A percentile compares a stretch with the other conserved stretches of the same genome.
Evolutionary conservation across 208 protist genomes (phyloP).

Genomic region (Borovskyia barvae): DNA sequence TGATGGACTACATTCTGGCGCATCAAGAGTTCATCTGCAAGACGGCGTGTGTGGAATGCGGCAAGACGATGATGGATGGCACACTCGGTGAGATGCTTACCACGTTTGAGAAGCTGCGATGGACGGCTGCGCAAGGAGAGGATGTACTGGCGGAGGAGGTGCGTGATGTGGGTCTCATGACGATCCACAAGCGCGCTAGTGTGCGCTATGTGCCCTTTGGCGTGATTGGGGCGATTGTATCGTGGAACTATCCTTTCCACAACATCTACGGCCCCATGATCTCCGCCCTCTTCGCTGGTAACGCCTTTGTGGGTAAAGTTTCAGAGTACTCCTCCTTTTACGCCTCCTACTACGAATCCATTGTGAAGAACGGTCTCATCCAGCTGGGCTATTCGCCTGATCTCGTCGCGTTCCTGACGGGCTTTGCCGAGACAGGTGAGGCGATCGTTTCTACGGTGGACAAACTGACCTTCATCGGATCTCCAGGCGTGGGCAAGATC

Average conservation of each 20-base stretch:
- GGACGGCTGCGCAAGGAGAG: conserved; percentile 80
- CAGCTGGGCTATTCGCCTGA: conserved; percentile 88
- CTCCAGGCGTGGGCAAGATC: conserved; percentile 83
- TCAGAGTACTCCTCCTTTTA: conserved; percentile 94
- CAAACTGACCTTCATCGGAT: conserved; percentile 93
- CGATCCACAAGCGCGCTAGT: conserved; percentile 84
- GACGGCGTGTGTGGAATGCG: conserved; percentile 86
- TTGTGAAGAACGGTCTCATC: conserved; percentile 85
- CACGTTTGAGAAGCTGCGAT: conserved; percentile 92
- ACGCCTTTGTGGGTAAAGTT: conserved; percentile 93
- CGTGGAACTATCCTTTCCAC: conserved; percentile 97
- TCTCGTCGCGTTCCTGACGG: conserved; percentile 92
- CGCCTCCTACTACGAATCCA: conserved; percentile 89
- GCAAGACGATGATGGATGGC: conserved; percentile 93
- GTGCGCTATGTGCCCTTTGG: conserved; percentile 89
- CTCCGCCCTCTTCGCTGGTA: conserved; percentile 93
- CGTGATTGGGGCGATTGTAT: conserved; percentile 92
- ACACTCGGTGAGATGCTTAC: conserved; percentile 89
- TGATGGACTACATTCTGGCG: conserved; percentile 87
- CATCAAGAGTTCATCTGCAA: conserved; percentile 85
- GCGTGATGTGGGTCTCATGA: conserved; percentile 82
- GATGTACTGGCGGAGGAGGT: conserved; percentile 80
- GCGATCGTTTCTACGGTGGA: conserved; percentile 87
- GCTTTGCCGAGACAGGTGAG: conserved; percentile 91
- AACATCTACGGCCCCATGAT: conserved; percentile 94